These are phyloP conservation scores for Draba incana DNA, from an alignment of 345 rosid species.

Conservation along the genomic window DNA sequence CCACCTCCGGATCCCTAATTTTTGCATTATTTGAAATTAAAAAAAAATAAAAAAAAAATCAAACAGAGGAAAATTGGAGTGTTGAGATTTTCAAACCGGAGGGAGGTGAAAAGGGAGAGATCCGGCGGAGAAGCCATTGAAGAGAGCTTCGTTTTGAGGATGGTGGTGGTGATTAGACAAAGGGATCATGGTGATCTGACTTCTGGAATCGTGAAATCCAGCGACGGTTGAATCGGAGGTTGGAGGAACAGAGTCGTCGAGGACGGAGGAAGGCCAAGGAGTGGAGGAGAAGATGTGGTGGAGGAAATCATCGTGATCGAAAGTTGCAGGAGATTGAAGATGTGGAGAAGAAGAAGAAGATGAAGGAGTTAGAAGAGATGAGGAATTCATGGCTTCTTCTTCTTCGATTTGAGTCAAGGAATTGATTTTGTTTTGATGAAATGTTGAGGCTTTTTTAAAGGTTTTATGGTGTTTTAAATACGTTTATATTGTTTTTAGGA, in stretches of 20 bases:
- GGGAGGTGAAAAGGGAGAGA: slow-evolving; percentile 73
- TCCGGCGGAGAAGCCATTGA: slow-evolving; percentile 64
- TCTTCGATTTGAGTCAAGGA: slow-evolving; percentile 1
- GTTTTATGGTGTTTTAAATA: slow-evolving; percentile 21
- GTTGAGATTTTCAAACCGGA: slow-evolving; percentile 35
- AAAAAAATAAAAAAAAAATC: too few species aligned
- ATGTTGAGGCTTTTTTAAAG: slow-evolving; percentile 17
- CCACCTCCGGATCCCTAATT: slow-evolving; percentile 43
- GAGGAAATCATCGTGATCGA: slow-evolving; percentile 71
- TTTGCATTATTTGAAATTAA: background rate
- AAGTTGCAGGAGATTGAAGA: slow-evolving; percentile 37
- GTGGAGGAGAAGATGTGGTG: slow-evolving; percentile 74
- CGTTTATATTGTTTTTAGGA: background rate
- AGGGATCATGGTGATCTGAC: slow-evolving; percentile 53
- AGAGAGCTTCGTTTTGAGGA: slow-evolving; percentile 53
- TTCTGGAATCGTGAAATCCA: slow-evolving; percentile 54
- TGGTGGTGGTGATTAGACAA: slow-evolving; percentile 14
- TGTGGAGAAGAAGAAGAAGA: slow-evolving; percentile 40
- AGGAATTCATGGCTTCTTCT: slow-evolving; percentile 25
- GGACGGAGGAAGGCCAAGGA: slow-evolving; percentile 50
- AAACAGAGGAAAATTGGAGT: too few species aligned
- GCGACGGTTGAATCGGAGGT: slow-evolving; percentile 27
- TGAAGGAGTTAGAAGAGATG: slow-evolving; percentile 29
- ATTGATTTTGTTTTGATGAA: slow-evolving; percentile 15
- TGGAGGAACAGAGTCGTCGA: slow-evolving; percentile 26